These are phyloP conservation scores for Leucoagaricus sp. DNA, from an alignment of 1,284 basidiomycete genomes.

Conservation along the genomic window DNA sequence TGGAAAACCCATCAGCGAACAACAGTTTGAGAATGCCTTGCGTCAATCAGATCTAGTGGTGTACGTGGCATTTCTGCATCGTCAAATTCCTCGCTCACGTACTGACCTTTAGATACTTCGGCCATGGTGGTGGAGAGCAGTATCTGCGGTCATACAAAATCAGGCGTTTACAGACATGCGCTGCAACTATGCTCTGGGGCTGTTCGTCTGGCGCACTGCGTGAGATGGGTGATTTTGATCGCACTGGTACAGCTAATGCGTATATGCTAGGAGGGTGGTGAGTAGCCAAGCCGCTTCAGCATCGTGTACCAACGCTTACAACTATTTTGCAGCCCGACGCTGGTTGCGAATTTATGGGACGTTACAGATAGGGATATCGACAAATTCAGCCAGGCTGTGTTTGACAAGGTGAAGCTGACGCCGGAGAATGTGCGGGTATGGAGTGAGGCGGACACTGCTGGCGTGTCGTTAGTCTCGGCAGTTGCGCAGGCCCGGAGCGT, in stretches of 20 bases:
- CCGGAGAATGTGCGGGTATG: conserved; percentile 31
- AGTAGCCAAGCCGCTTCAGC: conserved; percentile 33
- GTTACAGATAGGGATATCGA: conserved; percentile 98
- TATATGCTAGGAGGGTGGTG: conserved; percentile 97
- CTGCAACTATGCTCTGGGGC: conserved; percentile 97
- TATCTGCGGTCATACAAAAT: conserved; percentile 89
- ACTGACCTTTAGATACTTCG: conserved; percentile 76
- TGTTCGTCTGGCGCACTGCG: conserved; percentile 91
- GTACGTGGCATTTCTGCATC: conserved; percentile 50
- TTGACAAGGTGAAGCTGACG: conserved; percentile 71
- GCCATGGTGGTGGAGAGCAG: conserved; percentile 95
- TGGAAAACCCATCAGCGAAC: conserved; percentile 78
- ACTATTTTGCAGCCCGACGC: conserved; percentile 66
- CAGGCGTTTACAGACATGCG: conserved; percentile 79
- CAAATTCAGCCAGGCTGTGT: conserved; percentile 84
- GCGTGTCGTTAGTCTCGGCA: conserved; percentile 72
- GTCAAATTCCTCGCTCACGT: conserved; percentile 13
- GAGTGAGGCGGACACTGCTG: conserved; percentile 8
- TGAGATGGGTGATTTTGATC: conserved; percentile 93
- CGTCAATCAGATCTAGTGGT: conserved; percentile 78
- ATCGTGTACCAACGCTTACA: conserved; percentile 7
- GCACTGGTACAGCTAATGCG: conserved; percentile 88
- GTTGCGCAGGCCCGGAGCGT: conserved; percentile 76
- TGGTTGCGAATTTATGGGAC: conserved; percentile 97
- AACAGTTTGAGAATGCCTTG: conserved; percentile 77